These are phyloP conservation scores for Selaginella moellendorffii DNA, from an alignment of 75 land plant species.

Conservation along the genomic window DNA sequence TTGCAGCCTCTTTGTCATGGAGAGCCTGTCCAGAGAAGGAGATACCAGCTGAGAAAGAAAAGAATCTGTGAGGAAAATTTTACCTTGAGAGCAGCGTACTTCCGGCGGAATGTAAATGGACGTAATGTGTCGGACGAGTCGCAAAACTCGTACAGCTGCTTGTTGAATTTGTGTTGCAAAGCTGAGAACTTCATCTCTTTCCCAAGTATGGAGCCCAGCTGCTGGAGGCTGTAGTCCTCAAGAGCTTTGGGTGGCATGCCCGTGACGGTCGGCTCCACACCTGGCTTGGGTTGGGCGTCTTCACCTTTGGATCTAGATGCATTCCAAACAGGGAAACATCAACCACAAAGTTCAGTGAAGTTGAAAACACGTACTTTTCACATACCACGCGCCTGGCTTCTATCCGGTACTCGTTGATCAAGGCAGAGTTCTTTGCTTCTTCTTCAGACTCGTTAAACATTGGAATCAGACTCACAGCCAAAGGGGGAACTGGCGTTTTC, in stretches of 20 bases:
- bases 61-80: background rate
- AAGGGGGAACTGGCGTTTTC: background rate
- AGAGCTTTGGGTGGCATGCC: slow-evolving; percentile 11
- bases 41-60: background rate
- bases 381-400: slow-evolving; percentile 15
- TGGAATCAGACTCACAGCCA: background rate
- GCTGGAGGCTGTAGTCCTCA: slow-evolving; percentile 10
- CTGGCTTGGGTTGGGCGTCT: background rate
- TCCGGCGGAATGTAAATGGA: slow-evolving; percentile 9
- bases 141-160: background rate
- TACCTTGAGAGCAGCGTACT: slow-evolving; percentile 12
- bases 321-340: background rate
- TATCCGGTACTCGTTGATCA: slow-evolving; percentile 7
- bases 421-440: slow-evolving; percentile 10
- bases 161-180: slow-evolving; percentile 9
- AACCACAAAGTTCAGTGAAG: background rate
- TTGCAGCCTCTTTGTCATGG: background rate
- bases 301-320: background rate
- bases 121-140: slow-evolving; percentile 4
- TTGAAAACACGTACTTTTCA: background rate
- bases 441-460: slow-evolving; percentile 9
- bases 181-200: slow-evolving; percentile 12
- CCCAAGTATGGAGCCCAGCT: slow-evolving; percentile 6
- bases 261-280: background rate
- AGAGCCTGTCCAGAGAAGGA: background rate